Conservation (phyloP, 2,329 filamentous ascomycete genomes). For the Xylariaceae sp. region DNA sequence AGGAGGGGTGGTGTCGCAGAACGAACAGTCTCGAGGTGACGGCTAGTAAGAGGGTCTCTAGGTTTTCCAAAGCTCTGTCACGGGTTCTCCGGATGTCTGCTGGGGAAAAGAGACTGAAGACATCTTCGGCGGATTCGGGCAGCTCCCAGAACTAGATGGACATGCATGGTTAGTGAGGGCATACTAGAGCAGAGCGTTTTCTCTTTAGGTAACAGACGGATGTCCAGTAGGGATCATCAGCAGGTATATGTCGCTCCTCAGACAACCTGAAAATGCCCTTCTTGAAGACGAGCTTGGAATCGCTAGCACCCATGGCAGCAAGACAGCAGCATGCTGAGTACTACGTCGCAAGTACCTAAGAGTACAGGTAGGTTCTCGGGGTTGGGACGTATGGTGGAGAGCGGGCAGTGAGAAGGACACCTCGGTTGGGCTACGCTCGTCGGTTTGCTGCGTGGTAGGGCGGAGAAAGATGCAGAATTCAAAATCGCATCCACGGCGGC, state of each 20-base stretch:
- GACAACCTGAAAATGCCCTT: slow-evolving; percentile 95
- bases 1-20: slow-evolving; percentile 83
- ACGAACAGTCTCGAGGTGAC: slow-evolving; percentile 78
- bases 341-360: no score
- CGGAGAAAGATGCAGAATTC: no score
- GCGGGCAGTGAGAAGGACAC: no score
- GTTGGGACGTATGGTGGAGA: no score
- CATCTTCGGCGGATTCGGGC: slow-evolving; percentile 89
- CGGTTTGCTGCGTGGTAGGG: no score
- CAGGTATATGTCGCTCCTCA: slow-evolving; percentile 82
- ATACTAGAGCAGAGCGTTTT: slow-evolving; percentile 5
- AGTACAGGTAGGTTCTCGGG: no score
- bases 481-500: no score
- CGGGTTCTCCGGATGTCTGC: slow-evolving; percentile 83
- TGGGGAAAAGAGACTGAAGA: slow-evolving; percentile 92
- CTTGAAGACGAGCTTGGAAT: slow-evolving; percentile 98
- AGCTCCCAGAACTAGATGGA: slow-evolving; percentile 99
- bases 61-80: slow-evolving; percentile 78
- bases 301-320: slow-evolving; percentile 82
- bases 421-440: no score
- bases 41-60: slow-evolving; percentile 83
- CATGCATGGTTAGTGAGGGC: slow-evolving; percentile 15
- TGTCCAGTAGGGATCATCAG: slow-evolving; percentile 89
- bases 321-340: slow-evolving; percentile 29
- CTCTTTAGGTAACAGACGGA: slow-evolving; percentile 58